These are phyloP conservation scores for Lactifluus hygrophoroides DNA, from an alignment of 768 basidiomycete species.

Conservation along the genomic window DNA sequence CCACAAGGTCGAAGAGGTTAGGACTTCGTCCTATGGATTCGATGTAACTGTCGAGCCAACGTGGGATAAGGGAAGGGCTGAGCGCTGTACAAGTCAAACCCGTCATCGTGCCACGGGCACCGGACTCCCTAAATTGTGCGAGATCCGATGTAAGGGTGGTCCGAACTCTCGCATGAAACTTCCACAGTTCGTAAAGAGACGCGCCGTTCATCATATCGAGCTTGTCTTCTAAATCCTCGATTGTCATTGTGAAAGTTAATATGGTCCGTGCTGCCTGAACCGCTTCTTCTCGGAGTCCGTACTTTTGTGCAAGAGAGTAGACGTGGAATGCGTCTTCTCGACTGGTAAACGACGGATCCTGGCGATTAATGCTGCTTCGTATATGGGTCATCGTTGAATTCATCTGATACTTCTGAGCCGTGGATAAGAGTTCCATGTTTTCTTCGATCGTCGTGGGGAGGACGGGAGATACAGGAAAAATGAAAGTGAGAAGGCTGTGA, in stretches of 20 bases:
- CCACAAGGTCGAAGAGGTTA: too few relatives aligned
- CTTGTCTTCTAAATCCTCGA: neutral
- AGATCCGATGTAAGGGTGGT: neutral
- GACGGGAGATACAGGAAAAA: neutral
- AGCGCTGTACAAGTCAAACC: neutral
- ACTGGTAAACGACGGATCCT: too few relatives aligned
- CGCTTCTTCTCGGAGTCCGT: neutral
- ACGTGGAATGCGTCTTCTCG: neutral
- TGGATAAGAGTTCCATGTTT: neutral
- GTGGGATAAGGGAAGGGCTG: too few relatives aligned
- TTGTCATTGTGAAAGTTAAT: neutral
- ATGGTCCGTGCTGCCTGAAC: neutral
- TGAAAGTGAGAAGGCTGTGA: conserved; percentile 40
- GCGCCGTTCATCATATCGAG: neutral
- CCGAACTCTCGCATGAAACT: neutral
- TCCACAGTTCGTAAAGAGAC: conserved; percentile 2
- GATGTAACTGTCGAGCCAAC: too few relatives aligned
- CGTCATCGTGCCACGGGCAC: neutral
- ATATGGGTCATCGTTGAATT: neutral
- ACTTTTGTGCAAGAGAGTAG: neutral
- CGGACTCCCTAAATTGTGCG: neutral
- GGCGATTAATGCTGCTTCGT: neutral
- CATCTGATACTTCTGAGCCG: conserved; percentile 9
- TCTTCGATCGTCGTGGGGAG: neutral
- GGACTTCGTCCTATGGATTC: too few relatives aligned